Percentiles rank a stretch among this genome's conserved stretches.
phyloP scores from a whole-genome alignment of 2,329 filamentous ascomycete genomes.

The Albifimbria verrucaria region DNA sequence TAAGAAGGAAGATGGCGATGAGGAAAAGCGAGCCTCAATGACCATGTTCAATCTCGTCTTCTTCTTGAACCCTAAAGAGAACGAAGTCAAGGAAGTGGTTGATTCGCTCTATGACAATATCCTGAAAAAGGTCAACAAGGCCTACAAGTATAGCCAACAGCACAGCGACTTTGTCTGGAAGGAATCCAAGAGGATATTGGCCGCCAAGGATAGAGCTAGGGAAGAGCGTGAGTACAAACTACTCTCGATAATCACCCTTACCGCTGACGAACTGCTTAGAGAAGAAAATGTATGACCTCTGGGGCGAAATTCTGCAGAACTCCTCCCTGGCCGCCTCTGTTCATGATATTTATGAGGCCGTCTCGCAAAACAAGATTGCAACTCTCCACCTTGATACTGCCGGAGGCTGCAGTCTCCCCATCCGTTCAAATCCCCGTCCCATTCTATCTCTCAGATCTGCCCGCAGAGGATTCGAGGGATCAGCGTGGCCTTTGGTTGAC shows the following conservation, averaged over 20 bases:
- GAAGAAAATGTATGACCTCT: conserved; percentile 62
- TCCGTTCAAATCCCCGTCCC: conserved; percentile 64
- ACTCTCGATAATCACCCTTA: neutral
- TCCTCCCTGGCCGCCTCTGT: conserved; percentile 82
- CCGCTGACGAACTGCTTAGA: conserved; percentile 28
- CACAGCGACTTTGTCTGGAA: conserved; percentile 88
- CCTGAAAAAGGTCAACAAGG: conserved; percentile 88
- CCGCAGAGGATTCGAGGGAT: conserved; percentile 63
- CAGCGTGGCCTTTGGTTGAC: conserved; percentile 81
- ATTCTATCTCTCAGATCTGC: conserved; percentile 70
- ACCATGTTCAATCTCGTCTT: conserved; percentile 99
- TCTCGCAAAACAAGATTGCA: conserved; percentile 82
- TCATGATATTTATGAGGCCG: conserved; percentile 75
- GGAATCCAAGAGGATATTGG: conserved; percentile 79
- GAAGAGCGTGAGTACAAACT: conserved; percentile 53
- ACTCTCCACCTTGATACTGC: conserved; percentile 71
- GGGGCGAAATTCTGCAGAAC: conserved; percentile 66
- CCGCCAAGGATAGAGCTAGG: conserved; percentile 76
- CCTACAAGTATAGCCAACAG: conserved; percentile 88
- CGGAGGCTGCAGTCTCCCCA: conserved; percentile 54
- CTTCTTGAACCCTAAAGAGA: conserved; percentile 74
- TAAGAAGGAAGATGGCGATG: conserved; percentile 44
- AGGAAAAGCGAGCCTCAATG: conserved; percentile 69
- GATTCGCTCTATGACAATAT: conserved; percentile 83
- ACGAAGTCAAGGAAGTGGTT: conserved; percentile 72